Base-by-base conservation (phyloP, 108 stramenopile genomes). In the Skeletonema costatum region DNA sequence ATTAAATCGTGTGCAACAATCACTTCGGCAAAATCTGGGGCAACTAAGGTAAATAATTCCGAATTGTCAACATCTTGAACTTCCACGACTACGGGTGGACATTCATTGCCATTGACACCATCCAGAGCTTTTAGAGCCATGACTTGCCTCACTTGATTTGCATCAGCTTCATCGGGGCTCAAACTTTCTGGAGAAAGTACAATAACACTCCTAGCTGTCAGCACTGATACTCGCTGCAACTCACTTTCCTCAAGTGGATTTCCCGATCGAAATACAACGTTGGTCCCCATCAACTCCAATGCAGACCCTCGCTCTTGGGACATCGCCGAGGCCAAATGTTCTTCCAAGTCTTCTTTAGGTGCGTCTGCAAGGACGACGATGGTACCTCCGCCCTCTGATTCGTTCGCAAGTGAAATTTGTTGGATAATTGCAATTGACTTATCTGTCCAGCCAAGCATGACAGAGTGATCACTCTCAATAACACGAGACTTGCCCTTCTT, bases 1-100 rank as follows among this genome's bases (percentile, higher is more conserved):
- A 86, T 86, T n/a, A 86, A 70, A 68, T 86, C 86, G 39, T 86
- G 82, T 3, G 83, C 76, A 4, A 86, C 86, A 31, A 86, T 48
- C 4, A 82, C 82, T 66, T 86, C 86, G 14, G 80, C 83, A 32
- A 66, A 72, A 38, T 82, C 82, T 2, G 71, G 73, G 10, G 75
- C 86, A 17, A 86, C 86, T 17, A 86, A 65, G 0, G 60, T 10
- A 42, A 83, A 79, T 12, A 86, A 38, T 7, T 77, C 78, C 25
- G 66, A 32, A 60, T 86, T 86, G 53, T 86, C 86, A 2, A 86
- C 66, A 63, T 86, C 86, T 16, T 75, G 72, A 36, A 86, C 65
- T 63, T 86, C 86, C 60, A 77, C 82, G 4, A 86, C 86, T 33
- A 86, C 70, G 58, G 83, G 86, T 3, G 41, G 41, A 33, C 66